Evolutionary conservation across 2,329 filamentous ascomycete genomes (phyloP).

Genomic region (Aureobasidium sp.): DNA sequence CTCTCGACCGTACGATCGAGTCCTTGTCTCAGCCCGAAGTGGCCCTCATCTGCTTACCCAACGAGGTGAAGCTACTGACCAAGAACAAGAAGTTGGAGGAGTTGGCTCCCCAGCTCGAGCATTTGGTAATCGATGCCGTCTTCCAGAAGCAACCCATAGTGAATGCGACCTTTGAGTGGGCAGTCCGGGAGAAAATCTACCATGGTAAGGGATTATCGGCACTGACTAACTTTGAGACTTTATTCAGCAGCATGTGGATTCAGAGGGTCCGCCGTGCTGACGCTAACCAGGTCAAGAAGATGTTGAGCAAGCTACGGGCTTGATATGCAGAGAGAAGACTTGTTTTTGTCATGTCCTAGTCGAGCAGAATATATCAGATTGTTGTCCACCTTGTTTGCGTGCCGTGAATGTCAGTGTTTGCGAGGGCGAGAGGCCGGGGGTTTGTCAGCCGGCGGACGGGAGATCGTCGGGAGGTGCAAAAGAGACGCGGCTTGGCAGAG

Average conservation of each 20-base stretch:
- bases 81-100: background rate
- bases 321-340: no score
- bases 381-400: no score
- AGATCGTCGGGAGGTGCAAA: background rate
- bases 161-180: background rate
- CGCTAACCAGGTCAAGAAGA: no score
- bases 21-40: background rate
- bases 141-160: background rate
- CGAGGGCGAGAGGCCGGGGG: no score
- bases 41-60: background rate
- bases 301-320: no score
- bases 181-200: background rate
- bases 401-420: no score
- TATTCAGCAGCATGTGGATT: no score
- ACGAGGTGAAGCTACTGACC: background rate
- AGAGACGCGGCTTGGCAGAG: slow-evolving; percentile 2
- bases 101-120: background rate
- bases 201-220: background rate
- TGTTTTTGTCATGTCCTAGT: no score
- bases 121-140: background rate
- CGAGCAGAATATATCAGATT: no score
- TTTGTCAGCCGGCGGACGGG: no score
- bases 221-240: no score
- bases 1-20: background rate
- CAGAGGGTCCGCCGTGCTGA: no score